Conservation (phyloP, 2,329 filamentous ascomycete genomes). For the Colletotrichum nymphaeae region DNA sequence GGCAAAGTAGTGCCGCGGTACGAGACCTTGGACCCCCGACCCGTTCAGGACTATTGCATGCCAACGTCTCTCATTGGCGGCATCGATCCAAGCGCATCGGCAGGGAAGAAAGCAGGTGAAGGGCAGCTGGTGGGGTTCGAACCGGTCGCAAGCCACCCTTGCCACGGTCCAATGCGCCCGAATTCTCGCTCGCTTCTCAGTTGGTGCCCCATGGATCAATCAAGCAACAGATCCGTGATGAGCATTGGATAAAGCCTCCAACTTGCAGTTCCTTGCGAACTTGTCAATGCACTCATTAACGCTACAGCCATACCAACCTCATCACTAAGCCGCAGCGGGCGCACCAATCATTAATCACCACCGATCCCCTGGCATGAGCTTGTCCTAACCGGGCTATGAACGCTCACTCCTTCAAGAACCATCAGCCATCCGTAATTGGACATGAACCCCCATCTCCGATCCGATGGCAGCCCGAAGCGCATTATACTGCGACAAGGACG, state of each 20-base stretch:
- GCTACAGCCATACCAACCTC: neutral
- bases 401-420: neutral
- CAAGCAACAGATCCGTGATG: slow-evolving; percentile 34
- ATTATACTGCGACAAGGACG: neutral
- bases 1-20: slow-evolving; percentile 2
- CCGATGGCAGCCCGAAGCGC: slow-evolving; percentile 29
- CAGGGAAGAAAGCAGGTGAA: slow-evolving; percentile 24
- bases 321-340: slow-evolving; percentile 1
- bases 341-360: slow-evolving; percentile 12
- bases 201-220: slow-evolving; percentile 25
- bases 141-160: slow-evolving; percentile 24
- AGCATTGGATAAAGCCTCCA: slow-evolving; percentile 19
- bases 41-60: slow-evolving; percentile 7
- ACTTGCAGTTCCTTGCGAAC: slow-evolving; percentile 10
- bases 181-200: slow-evolving; percentile 27
- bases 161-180: slow-evolving; percentile 16
- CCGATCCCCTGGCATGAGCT: slow-evolving; percentile 20
- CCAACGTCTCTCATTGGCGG: slow-evolving; percentile 25
- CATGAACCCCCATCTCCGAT: neutral
- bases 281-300: neutral
- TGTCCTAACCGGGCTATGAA: slow-evolving; percentile 20
- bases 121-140: slow-evolving; percentile 6
- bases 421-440: neutral
- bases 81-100: neutral
- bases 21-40: neutral